Conservation (phyloP, 2,329 filamentous ascomycete species). For the Plenodomus lindquistii region DNA sequence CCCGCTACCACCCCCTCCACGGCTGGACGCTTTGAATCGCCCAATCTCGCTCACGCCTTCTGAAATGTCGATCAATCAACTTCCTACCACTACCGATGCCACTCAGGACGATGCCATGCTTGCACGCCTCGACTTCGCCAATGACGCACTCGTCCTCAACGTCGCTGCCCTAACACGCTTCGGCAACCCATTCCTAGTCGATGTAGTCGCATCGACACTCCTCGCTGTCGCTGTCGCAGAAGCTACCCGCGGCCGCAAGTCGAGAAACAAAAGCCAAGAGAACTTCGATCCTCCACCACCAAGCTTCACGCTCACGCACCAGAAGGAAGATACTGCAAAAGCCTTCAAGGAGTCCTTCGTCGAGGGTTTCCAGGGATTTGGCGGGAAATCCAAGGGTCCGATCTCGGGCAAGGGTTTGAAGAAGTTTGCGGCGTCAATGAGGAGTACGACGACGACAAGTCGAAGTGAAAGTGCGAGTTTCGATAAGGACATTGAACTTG, state of each 20-base stretch:
- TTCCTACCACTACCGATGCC: conserved; percentile 42
- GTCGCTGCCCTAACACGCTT: conserved; percentile 48
- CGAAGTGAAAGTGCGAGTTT: conserved; percentile 23
- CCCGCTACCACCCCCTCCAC: conserved; percentile 34
- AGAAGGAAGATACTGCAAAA: conserved; percentile 32
- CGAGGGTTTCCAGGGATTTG: conserved; percentile 39
- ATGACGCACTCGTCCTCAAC: conserved; percentile 50
- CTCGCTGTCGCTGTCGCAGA: conserved; percentile 53
- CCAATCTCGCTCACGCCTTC: conserved; percentile 39
- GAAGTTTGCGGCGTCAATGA: conserved; percentile 27
- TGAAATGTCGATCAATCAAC: conserved; percentile 37
- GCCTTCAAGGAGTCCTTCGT: conserved; percentile 36
- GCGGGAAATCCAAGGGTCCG: conserved; percentile 29
- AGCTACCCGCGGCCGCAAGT: conserved; percentile 37
- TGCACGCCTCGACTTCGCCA: conserved; percentile 50
- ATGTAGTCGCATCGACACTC: conserved; percentile 49
- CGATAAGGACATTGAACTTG: conserved; percentile 45
- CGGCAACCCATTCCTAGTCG: conserved; percentile 51
- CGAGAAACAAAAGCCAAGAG: conserved; percentile 21
- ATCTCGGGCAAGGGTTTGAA: conserved; percentile 20
- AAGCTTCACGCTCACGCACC: conserved; percentile 22
- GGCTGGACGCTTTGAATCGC: conserved; percentile 23
- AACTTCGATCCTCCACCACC: conserved; percentile 40
- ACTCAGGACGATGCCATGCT: conserved; percentile 45
- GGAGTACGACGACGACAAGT: conserved; percentile 17